Conservation (phyloP, 805 yeast species). For the Yamadazyma olivae region DNA sequence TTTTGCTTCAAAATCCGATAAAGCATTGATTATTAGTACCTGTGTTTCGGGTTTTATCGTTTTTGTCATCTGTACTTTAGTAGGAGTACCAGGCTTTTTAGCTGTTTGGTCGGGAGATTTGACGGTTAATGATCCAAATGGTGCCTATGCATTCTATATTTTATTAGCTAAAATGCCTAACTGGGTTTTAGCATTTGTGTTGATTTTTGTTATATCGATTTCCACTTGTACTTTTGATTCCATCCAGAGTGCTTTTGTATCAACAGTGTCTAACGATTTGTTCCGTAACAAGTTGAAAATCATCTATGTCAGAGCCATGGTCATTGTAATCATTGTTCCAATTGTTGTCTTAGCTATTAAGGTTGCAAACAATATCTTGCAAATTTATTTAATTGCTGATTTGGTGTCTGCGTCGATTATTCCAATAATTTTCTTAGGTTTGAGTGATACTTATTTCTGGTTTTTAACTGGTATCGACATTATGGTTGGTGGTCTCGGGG, state of each 20-base stretch:
- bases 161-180: slow-evolving; percentile 70
- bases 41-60: slow-evolving; percentile 69
- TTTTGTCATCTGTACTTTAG: slow-evolving; percentile 61
- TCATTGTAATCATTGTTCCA: slow-evolving; percentile 79
- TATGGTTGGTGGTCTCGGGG: slow-evolving; percentile 80
- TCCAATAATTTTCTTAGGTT: slow-evolving; percentile 80
- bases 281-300: slow-evolving; percentile 77
- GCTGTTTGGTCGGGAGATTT: slow-evolving; percentile 88
- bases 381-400: slow-evolving; percentile 88
- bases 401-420: slow-evolving; percentile 82
- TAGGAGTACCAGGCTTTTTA: slow-evolving; percentile 80
- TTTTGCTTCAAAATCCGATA: slow-evolving; percentile 78
- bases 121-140: slow-evolving; percentile 49
- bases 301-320: slow-evolving; percentile 65
- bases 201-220: slow-evolving; percentile 68
- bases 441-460: slow-evolving; percentile 58
- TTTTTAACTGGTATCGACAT: slow-evolving; percentile 78
- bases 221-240: slow-evolving; percentile 91
- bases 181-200: slow-evolving; percentile 82
- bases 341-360: slow-evolving; percentile 79
- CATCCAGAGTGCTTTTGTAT: slow-evolving; percentile 81
- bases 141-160: slow-evolving; percentile 69
- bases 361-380: slow-evolving; percentile 78
- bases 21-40: slow-evolving; percentile 73
- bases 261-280: slow-evolving; percentile 84